Base-by-base conservation (phyloP, 495 filamentous ascomycete species). In the Staphylotrichum tortipilum region DNA sequence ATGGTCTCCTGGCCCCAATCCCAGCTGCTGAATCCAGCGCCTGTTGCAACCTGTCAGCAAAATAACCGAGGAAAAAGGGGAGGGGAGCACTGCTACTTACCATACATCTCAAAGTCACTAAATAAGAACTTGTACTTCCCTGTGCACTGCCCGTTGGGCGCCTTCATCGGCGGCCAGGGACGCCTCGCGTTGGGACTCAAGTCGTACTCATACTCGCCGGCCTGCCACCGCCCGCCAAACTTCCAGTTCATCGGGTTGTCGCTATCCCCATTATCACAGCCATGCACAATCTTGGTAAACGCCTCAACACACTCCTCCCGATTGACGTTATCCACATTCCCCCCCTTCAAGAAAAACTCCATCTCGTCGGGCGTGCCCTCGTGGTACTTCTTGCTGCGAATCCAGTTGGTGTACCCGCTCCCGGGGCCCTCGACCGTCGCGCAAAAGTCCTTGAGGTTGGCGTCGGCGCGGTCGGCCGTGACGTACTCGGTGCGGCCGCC, bases 381-480 rank as follows among this genome's bases (percentile, higher is more conserved):
- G 14, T 45, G 28, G 29, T 45, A 45, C 42, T 12, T 28, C 42
- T 45, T 45, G 9, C 18, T 21, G 14, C 28, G n/a, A 6, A n/a
- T 45, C 42, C 42, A 45, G 14, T 45, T 33, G 4, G 42, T 31
- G 17, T 45, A 39, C 37, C 37, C 37, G 11, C 37, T 14, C 11
- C 29, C 28, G 9, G 42, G 30, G 10, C 19, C 17, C 42, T 31
- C 23, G 4, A 33, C 42, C 0, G 4, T n/a, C 28, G 19, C 17
- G 29, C 42, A 45, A 22, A 45, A 45, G n/a, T 45, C 28, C 42
- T 45, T 45, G 26, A 28, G 3, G n/a, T 42, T 42, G 7, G 26
- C 42, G 7, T 33, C 18, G n/a, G 18, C 26, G 6, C 39, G 23
- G 14, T 42, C 23, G 14, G 23, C 22, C 14, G 39, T 34, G n/a